Conservation (phyloP, 2,329 filamentous ascomycete genomes). For the Ascochyta viciae-villosae region DNA sequence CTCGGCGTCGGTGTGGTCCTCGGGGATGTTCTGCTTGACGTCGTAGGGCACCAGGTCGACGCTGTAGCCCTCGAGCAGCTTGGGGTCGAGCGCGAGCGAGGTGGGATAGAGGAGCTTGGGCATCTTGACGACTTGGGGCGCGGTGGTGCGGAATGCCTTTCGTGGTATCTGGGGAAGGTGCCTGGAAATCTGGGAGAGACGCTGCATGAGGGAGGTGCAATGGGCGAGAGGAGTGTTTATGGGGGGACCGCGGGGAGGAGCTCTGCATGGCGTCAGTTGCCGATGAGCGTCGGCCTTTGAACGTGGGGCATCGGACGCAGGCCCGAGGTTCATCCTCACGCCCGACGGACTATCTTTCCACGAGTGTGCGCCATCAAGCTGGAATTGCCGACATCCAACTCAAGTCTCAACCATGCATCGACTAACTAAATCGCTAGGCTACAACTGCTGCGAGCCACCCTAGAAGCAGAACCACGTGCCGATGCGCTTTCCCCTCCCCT, state of each 20-base stretch:
- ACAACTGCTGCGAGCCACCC: background rate
- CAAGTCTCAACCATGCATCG: background rate
- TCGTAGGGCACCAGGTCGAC: constrained; percentile 67
- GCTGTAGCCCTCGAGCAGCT: constrained; percentile 65
- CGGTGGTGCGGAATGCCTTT: constrained; percentile 12
- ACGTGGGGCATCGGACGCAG: constrained; percentile 6
- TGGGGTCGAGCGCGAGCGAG: constrained; percentile 64
- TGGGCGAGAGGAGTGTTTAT: constrained; percentile 3
- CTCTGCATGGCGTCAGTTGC: constrained; percentile 13
- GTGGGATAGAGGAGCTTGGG: constrained; percentile 71
- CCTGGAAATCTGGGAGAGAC: constrained; percentile 9
- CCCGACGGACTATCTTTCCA: constrained; percentile 15
- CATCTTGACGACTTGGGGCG: constrained; percentile 3
- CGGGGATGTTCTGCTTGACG: constrained; percentile 62
- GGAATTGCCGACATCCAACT: constrained; percentile 1
- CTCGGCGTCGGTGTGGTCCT: constrained; percentile 65
- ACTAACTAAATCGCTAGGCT: background rate
- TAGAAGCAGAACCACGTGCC: constrained; percentile 42
- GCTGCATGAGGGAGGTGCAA: constrained; percentile 6
- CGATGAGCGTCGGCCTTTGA: constrained; percentile 17
- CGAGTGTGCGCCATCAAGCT: background rate
- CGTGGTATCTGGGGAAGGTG: constrained; percentile 9
- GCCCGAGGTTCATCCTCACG: constrained; percentile 4
- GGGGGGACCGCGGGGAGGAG: constrained; percentile 2
- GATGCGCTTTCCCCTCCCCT: constrained; percentile 29